These are phyloP conservation scores for Rhodosporidiobolus odoratus DNA, from an alignment of 768 basidiomycete species.

Conservation along the genomic window DNA sequence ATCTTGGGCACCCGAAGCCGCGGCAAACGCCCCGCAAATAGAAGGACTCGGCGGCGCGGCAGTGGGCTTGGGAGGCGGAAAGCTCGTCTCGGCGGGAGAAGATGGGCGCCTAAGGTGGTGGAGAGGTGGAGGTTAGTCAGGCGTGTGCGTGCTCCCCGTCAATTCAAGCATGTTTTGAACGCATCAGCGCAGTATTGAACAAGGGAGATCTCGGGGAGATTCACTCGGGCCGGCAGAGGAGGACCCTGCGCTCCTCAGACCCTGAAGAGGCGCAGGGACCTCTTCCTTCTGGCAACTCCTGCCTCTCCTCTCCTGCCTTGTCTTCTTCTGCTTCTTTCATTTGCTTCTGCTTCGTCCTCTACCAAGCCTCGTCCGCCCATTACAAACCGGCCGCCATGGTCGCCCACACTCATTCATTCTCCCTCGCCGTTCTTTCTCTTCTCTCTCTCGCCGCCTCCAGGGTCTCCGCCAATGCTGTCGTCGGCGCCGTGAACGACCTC, in stretches of 20 bases:
- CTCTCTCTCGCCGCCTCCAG: neutral
- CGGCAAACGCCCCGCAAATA: neutral
- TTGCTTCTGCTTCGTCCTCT: neutral
- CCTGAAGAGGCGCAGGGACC: no score
- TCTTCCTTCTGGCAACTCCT: neutral
- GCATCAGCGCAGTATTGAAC: no score
- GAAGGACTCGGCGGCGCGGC: conserved; percentile 35
- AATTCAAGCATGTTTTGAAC: no score
- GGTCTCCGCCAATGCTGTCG: neutral
- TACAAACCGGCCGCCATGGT: neutral
- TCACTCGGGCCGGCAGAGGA: no score
- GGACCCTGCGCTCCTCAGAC: no score
- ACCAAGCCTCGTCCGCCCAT: neutral
- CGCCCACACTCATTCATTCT: neutral
- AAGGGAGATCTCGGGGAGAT: no score
- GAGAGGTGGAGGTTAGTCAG: conserved; percentile 28
- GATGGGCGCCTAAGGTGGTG: conserved; percentile 32
- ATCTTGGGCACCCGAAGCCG: conserved; percentile 30
- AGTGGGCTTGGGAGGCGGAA: conserved; percentile 30
- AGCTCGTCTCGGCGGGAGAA: conserved; percentile 28
- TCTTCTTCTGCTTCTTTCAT: neutral
- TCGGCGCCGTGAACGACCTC: neutral
- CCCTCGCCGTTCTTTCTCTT: neutral
- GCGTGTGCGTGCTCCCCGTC: no score
- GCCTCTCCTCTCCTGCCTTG: neutral